These are phyloP conservation scores for Gautieria morchelliformis DNA, from an alignment of 768 basidiomycete genomes.

Conservation along the genomic window DNA sequence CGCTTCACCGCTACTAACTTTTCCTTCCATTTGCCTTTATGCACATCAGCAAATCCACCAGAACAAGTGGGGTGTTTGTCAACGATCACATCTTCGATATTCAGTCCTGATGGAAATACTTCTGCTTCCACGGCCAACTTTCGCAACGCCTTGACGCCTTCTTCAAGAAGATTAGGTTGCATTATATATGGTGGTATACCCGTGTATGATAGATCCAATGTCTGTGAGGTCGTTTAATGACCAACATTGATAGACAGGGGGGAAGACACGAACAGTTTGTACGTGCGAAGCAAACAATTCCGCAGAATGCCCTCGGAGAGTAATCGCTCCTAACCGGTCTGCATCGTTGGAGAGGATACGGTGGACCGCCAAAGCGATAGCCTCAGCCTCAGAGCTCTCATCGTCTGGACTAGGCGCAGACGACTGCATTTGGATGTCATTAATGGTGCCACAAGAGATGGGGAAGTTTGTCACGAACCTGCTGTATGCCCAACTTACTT, in stretches of 20 bases:
- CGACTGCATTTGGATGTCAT: neutral
- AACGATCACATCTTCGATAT: neutral
- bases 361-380: neutral
- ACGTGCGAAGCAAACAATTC: neutral
- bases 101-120: neutral
- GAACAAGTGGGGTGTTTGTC: neutral
- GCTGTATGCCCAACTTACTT: neutral
- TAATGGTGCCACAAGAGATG: neutral
- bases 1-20: neutral
- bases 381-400: neutral
- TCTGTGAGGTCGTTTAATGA: neutral
- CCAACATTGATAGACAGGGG: neutral
- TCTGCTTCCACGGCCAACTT: neutral
- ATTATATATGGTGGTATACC: too few relatives aligned
- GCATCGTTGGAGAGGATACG: neutral
- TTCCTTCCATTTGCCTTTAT: neutral
- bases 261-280: neutral
- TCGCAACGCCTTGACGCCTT: neutral
- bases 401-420: neutral
- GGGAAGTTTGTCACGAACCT: neutral
- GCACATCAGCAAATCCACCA: neutral
- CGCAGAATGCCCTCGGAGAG: neutral
- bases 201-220: neutral
- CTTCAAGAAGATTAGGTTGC: neutral
- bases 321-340: neutral